These are phyloP conservation scores for Fusarium oxysporum DNA, from an alignment of 2,329 filamentous ascomycete genomes.

Conservation along the genomic window DNA sequence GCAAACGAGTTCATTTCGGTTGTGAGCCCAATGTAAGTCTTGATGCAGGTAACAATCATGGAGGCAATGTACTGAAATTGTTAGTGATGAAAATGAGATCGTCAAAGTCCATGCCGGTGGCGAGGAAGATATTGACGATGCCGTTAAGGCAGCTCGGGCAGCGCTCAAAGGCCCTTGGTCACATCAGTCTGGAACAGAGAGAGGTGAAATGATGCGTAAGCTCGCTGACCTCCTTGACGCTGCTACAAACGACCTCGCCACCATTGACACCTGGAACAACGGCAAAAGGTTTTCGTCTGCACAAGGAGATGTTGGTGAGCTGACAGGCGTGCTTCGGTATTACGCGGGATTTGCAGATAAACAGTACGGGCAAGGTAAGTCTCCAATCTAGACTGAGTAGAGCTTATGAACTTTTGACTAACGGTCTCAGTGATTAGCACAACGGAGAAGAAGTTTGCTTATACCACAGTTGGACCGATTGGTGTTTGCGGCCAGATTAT, in stretches of 20 bases:
- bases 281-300: slow-evolving; percentile 74
- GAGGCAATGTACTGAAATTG: too few species aligned
- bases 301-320: slow-evolving; percentile 69
- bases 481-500: slow-evolving; percentile 82
- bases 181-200: slow-evolving; percentile 68
- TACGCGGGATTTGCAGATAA: slow-evolving; percentile 87
- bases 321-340: slow-evolving; percentile 68
- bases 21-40: slow-evolving; percentile 61
- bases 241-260: slow-evolving; percentile 64
- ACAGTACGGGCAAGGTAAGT: slow-evolving; percentile 69
- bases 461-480: slow-evolving; percentile 79
- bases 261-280: slow-evolving; percentile 84
- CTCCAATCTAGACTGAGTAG: too few species aligned
- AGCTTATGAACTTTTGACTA: not conserved
- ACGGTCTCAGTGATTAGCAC: slow-evolving; percentile 70
- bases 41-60: too few species aligned
- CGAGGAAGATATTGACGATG: slow-evolving; percentile 46
- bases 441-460: slow-evolving; percentile 76
- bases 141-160: slow-evolving; percentile 63
- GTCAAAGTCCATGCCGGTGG: slow-evolving; percentile 48
- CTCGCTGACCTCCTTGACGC: slow-evolving; percentile 75
- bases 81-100: slow-evolving; percentile 48
- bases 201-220: slow-evolving; percentile 76
- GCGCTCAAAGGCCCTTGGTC: slow-evolving; percentile 79
- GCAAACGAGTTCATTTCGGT: slow-evolving; percentile 57